Base-by-base conservation (phyloP, 1,139 yeast genomes). In the Geotrichum carabidarum region DNA sequence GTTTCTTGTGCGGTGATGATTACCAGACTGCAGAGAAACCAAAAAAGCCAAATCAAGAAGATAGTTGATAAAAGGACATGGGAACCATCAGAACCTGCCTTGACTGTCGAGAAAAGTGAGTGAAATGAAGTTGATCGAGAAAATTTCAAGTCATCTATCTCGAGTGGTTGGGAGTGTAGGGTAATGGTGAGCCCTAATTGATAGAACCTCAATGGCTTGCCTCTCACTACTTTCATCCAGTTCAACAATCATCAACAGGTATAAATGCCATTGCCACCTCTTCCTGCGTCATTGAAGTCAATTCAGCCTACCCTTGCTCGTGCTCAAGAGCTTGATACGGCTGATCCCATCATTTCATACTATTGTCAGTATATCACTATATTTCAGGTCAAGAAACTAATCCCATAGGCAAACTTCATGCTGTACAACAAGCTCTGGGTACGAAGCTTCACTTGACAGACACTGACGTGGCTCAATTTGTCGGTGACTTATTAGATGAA, bases 401-500 rank as follows among this genome's bases (percentile, higher is more conserved):
- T 22, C 2, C 6, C 27, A 2, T 40, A 65, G 67, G 68, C 48
- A 61, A 64, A 56, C 66, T 79, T 41, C 82, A 83, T 62, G 86
- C 87, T 0, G 82, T 84, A 9, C 89, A 87, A 64, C 74, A 79
- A 62, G 83, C 88, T 8, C 71, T 88, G 32, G 76, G 75, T 48
- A 69, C 78, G 51, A 79, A 81, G 59, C 72, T 83, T 31, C 95
- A 88, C 64, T 68, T 75, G 22, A 64, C 69, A 1, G 77, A 80
- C 56, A 71, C 75, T 12, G 80, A 76, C 3, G 78, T 79, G 17
- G 87, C 86, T 37, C 63, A 61, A 1, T 84, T 80, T 64, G 85
- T 89, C 0, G 73, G 83, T 50, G 63, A 65, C 5, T 71, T 88
- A 54, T 71, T 88, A 57, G 91, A 83, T 64, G 79, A 79, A 4